A percentile compares a stretch with the other conserved stretches of the same genome.
Evolutionary conservation across 1,139 yeast species (phyloP).

Genomic region (Yamadazyma atmosphaerica): DNA sequence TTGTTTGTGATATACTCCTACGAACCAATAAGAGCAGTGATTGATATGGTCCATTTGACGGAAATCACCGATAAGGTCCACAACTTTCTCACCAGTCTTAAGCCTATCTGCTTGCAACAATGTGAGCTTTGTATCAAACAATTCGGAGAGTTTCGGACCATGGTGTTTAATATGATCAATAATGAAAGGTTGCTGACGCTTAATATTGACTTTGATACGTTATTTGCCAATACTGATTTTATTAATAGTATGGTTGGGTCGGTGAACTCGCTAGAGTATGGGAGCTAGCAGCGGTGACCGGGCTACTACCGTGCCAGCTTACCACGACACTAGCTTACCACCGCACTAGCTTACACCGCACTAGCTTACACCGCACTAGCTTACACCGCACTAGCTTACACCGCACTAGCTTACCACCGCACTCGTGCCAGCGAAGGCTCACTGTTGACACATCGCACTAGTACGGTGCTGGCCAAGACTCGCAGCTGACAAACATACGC

Average conservation of each 20-base stretch:
- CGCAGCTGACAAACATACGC: conserved; percentile 15
- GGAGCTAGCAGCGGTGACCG: neutral
- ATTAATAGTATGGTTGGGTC: conserved; percentile 12
- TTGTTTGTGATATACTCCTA: conserved; percentile 73
- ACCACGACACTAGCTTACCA: no score
- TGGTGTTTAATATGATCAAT: conserved; percentile 6
- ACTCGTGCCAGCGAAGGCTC: no score
- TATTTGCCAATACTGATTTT: conserved; percentile 11
- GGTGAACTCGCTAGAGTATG: conserved; percentile 6
- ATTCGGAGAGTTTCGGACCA: conserved; percentile 6
- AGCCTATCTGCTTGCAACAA: conserved; percentile 9
- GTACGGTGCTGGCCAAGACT: no score
- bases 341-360: no score
- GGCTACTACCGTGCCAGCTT: neutral
- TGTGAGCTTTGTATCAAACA: conserved; percentile 8
- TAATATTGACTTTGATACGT: conserved; percentile 6
- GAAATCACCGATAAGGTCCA: conserved; percentile 2
- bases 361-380: no score
- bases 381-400: no score
- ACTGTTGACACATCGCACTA: no score
- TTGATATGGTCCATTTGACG: conserved; percentile 1
- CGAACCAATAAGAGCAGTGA: conserved; percentile 39
- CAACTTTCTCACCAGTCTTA: conserved; percentile 6
- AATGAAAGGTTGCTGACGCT: conserved; percentile 4
- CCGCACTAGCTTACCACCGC: no score